phyloP scores from a whole-genome alignment of 1,284 basidiomycete genomes.

The Tilletia setariae region DNA sequence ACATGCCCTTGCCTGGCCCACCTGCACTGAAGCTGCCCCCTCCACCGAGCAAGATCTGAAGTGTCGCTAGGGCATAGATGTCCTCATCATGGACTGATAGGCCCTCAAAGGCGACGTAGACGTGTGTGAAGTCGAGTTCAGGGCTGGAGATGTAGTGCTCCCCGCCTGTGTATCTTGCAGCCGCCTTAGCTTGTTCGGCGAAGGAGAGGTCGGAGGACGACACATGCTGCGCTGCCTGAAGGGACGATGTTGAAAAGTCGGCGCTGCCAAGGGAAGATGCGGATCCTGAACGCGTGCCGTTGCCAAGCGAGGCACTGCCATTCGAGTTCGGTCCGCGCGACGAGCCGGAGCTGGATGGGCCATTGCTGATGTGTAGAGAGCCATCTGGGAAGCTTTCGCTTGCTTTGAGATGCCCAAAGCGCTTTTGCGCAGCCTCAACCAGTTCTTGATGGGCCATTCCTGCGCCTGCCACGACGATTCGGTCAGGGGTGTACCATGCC shows the following conservation, averaged over 20 bases:
- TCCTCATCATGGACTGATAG: slow-evolving; percentile 88
- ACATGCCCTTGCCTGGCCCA: slow-evolving; percentile 98
- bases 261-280: slow-evolving; percentile 31
- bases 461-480: too few species aligned
- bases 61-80: slow-evolving; percentile 87
- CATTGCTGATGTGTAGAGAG: too few species aligned
- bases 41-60: slow-evolving; percentile 91
- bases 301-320: not conserved
- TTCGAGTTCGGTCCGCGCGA: too few species aligned
- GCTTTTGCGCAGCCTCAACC: too few species aligned
- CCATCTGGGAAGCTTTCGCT: too few species aligned
- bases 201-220: slow-evolving; percentile 27
- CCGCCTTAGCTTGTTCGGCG: slow-evolving; percentile 55
- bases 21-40: slow-evolving; percentile 93
- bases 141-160: slow-evolving; percentile 64
- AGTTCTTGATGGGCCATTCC: too few species aligned
- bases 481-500: too few species aligned
- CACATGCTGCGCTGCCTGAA: slow-evolving; percentile 31
- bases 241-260: slow-evolving; percentile 35
- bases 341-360: too few species aligned
- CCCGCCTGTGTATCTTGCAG: slow-evolving; percentile 81
- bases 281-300: not conserved
- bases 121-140: slow-evolving; percentile 79
- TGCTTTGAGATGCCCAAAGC: too few species aligned
- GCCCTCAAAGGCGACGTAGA: slow-evolving; percentile 90